Conservation (phyloP, 305 asterid genomes). For the Ajuga reptans region DNA sequence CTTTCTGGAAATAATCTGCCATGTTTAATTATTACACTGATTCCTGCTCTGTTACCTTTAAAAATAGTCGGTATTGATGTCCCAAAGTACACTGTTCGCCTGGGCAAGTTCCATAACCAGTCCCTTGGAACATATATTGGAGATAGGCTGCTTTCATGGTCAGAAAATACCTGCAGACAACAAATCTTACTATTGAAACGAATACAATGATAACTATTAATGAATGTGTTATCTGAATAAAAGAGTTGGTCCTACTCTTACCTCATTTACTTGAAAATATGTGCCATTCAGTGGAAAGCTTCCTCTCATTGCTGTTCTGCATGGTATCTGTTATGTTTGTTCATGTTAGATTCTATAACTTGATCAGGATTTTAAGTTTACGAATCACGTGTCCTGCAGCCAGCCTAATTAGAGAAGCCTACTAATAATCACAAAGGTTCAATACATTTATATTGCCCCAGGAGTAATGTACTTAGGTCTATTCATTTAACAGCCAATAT, state of each 20-base stretch:
- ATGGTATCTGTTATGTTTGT: slow-evolving; percentile 60
- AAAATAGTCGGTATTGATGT: slow-evolving; percentile 87
- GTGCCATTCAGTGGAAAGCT: slow-evolving; percentile 98
- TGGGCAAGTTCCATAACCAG: slow-evolving; percentile 82
- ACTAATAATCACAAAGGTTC: not conserved
- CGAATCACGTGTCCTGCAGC: not conserved
- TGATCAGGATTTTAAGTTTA: not conserved
- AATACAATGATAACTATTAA: not conserved
- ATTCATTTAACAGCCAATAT: slow-evolving; percentile 7
- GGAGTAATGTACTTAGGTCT: slow-evolving; percentile 1
- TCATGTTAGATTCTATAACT: slow-evolving; percentile 24
- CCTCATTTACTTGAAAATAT: slow-evolving; percentile 97
- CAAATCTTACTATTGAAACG: slow-evolving; percentile 16
- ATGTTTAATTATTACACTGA: not conserved
- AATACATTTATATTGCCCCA: not conserved
- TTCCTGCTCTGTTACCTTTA: slow-evolving; percentile 48
- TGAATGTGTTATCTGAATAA: not conserved
- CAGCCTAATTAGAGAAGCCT: not conserved
- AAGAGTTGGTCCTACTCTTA: slow-evolving; percentile 21
- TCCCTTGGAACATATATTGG: slow-evolving; percentile 78
- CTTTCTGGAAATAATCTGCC: slow-evolving; percentile 3
- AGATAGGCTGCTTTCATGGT: slow-evolving; percentile 73
- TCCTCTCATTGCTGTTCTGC: slow-evolving; percentile 99
- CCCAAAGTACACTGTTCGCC: slow-evolving; percentile 87
- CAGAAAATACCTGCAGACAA: slow-evolving; percentile 75